Evolutionary conservation across 345 rosid genomes (phyloP).

Genomic region (Lumnitzera littorea): DNA sequence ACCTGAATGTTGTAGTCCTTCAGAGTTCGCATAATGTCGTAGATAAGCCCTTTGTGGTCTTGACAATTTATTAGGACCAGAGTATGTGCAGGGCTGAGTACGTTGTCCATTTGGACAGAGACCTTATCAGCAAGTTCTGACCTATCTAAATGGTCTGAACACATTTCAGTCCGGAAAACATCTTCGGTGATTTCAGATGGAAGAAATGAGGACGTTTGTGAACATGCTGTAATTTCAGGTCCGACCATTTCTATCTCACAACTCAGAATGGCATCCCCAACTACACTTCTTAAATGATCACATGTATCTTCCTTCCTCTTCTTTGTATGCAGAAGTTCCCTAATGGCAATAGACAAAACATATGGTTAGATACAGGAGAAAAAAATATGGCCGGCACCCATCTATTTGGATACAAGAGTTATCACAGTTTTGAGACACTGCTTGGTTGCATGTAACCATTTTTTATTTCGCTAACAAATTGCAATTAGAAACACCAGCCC

Average conservation of each 20-base stretch:
- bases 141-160: conserved; percentile 29
- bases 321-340: conserved; percentile 75
- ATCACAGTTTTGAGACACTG: no score
- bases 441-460: no score
- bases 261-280: conserved; percentile 59
- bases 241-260: conserved; percentile 76
- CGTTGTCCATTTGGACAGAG: conserved; percentile 70
- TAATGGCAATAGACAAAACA: conserved; percentile 15
- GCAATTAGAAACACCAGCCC: no score
- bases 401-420: no score
- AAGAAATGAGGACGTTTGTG: conserved; percentile 55
- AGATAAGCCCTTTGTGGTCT: conserved; percentile 90
- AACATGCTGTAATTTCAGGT: conserved; percentile 58
- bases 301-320: conserved; percentile 59
- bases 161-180: conserved; percentile 33
- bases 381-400: no score
- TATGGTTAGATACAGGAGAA: background rate
- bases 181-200: conserved; percentile 56
- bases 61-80: conserved; percentile 78
- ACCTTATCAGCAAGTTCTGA: conserved; percentile 31
- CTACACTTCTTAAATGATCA: conserved; percentile 31
- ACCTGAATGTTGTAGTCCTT: conserved; percentile 97
- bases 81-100: conserved; percentile 75
- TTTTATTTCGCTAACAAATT: no score
- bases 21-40: conserved; percentile 88